Evolutionary conservation across 2,329 filamentous ascomycete genomes (phyloP), one percentile per base, ranked within the genome.

Genomic region (Aspergillus fischeri): DNA sequence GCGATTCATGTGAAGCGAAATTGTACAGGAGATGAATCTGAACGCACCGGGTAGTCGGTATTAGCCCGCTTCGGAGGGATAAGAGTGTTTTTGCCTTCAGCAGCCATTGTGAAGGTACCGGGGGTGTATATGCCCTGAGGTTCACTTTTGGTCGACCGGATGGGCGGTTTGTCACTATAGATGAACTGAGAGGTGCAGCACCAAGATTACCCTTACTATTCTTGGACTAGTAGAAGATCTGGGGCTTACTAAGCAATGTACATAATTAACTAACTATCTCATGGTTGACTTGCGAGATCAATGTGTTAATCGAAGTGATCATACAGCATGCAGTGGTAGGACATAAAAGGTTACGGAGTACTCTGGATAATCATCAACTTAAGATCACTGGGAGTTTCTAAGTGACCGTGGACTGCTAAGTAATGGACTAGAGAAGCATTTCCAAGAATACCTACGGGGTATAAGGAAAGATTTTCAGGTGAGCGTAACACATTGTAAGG

Each of bases 11-110:
- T 38, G 14, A 38, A 38, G 32, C 14, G 32, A 38, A 14, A 17
- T 8, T 6, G 32, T 24, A 44, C n/a, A 10, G 49, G 24, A 32
- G 35, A 49, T 54, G 32, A 6, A 25, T 50, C n/a, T 25, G 56
- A 81, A 44, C 90, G 71, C 80, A 97, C 94, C 58, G 93, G 93
- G 75, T 90, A 97, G 60, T 94, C 88, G 68, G 90, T 90, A 74
- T 87, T 82, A 67, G 92, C 79, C 73, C 86, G 83, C 85, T 94
- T 95, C 73, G 89, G 87, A 57, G 89, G 88, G 63, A 90, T 83
- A 70, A 86, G 70, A 55, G 76, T 73, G 70, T 75, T 73, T 59
- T 70, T 70, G 44, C 69, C 61, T 61, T 74, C 72, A 56, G 68
- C 67, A 49, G 74, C 71, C 74, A 77, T 77, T 63, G 55, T 68